Evolutionary conservation across 2,329 filamentous ascomycete species (phyloP).

Genomic region (Phyllosticta citriasiana): DNA sequence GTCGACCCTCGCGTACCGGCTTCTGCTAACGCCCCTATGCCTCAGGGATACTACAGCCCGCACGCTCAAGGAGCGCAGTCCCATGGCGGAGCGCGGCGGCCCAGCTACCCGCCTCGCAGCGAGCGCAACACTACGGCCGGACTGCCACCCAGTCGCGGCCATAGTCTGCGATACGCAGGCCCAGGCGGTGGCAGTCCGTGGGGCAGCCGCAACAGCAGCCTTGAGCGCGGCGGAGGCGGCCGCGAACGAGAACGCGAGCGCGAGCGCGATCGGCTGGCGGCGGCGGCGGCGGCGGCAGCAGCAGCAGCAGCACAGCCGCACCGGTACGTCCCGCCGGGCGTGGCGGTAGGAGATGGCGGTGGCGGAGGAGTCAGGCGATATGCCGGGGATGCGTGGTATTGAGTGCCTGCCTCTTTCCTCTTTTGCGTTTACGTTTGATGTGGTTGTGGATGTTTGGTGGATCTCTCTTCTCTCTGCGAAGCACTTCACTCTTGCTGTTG

Average conservation of each 20-base stretch:
- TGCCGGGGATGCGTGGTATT: neutral
- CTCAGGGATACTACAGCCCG: slow-evolving; percentile 1
- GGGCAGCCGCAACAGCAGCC: slow-evolving; percentile 2
- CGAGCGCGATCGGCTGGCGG: neutral
- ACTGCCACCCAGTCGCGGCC: neutral
- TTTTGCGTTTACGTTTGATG: neutral
- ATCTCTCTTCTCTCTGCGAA: too few relatives aligned
- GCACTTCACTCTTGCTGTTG: too few relatives aligned
- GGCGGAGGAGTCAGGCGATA: neutral
- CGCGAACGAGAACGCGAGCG: neutral
- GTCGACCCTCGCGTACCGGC: slow-evolving; percentile 7
- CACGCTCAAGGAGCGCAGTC: neutral
- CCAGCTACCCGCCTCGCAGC: slow-evolving; percentile 5
- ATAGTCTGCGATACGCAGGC: slow-evolving; percentile 2
- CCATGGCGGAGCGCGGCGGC: neutral
- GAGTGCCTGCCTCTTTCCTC: neutral
- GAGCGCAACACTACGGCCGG: neutral
- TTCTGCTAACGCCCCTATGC: neutral
- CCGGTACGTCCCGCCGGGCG: neutral
- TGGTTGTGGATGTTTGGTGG: too few relatives aligned
- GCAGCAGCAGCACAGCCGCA: neutral
- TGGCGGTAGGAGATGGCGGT: slow-evolving; percentile 5
- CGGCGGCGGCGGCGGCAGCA: too few relatives aligned
- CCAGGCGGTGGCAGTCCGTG: neutral
- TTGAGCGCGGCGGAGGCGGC: slow-evolving; percentile 1